Conservation (phyloP, 2,329 filamentous ascomycete species). For the Pyricularia grisea region DNA sequence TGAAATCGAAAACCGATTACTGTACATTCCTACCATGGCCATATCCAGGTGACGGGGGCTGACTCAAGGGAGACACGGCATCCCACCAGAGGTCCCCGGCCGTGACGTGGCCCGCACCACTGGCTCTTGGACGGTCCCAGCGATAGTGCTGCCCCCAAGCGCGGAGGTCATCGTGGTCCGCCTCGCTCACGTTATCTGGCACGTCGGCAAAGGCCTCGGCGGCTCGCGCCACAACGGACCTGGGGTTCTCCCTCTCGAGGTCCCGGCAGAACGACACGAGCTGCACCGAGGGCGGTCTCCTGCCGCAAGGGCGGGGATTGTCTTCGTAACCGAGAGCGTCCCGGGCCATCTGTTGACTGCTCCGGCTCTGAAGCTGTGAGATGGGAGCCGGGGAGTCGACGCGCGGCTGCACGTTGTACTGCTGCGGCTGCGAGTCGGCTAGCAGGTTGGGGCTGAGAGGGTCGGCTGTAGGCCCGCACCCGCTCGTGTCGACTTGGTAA, state of each 20-base stretch:
- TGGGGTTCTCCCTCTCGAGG: not conserved
- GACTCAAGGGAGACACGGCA: not conserved
- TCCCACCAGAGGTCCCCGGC: not conserved
- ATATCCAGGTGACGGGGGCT: not conserved
- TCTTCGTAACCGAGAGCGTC: not conserved
- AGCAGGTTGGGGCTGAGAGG: not conserved
- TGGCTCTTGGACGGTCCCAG: not conserved
- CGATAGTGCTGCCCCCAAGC: not conserved
- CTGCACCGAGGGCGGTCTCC: not conserved
- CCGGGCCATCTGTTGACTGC: not conserved
- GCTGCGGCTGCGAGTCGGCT: not conserved
- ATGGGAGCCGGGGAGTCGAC: not conserved
- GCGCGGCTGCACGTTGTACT: not conserved
- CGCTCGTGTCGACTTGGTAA: not conserved
- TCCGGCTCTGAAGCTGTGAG: not conserved
- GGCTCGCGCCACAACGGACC: not conserved
- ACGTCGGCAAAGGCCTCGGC: not conserved
- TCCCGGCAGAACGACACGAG: not conserved
- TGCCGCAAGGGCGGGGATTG: not conserved
- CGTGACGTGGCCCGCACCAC: not conserved
- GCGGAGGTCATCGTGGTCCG: not conserved
- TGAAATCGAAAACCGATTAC: not conserved
- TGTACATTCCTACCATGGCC: not conserved
- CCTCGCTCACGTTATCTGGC: not conserved
- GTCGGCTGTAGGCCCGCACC: not conserved